Conservation (phyloP, 2,329 filamentous ascomycete genomes). For the Xylaria sp. region DNA sequence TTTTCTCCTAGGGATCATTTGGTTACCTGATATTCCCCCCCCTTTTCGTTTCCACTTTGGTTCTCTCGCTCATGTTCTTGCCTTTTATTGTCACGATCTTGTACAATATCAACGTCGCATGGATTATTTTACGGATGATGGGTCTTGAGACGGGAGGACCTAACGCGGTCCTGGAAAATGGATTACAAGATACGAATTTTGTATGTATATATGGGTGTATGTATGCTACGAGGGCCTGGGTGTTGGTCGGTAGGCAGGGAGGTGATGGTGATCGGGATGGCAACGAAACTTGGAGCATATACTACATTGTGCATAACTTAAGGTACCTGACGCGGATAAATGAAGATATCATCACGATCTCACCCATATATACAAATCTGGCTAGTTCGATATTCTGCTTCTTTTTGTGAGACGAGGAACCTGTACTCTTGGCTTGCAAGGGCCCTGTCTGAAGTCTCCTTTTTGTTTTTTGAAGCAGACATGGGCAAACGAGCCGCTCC, state of each 20-base stretch:
- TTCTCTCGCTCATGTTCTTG: slow-evolving; percentile 16
- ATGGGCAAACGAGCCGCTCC: not conserved
- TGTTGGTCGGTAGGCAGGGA: slow-evolving; percentile 9
- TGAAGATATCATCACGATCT: slow-evolving; percentile 28
- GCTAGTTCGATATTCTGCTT: not conserved
- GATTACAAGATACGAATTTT: slow-evolving; percentile 33
- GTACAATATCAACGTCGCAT: slow-evolving; percentile 36
- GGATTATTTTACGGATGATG: slow-evolving; percentile 36
- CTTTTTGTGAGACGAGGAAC: not conserved
- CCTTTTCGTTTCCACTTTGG: slow-evolving; percentile 6
- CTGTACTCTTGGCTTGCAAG: not conserved
- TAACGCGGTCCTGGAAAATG: slow-evolving; percentile 27
- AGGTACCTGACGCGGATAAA: slow-evolving; percentile 21
- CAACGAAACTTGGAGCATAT: slow-evolving; percentile 29
- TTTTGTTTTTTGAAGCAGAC: not conserved
- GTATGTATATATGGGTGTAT: slow-evolving; percentile 28
- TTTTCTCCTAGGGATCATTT: slow-evolving; percentile 8
- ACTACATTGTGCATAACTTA: slow-evolving; percentile 25
- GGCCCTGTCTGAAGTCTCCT: too few species aligned
- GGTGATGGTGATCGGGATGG: slow-evolving; percentile 20
- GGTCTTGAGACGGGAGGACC: slow-evolving; percentile 26
- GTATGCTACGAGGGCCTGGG: slow-evolving; percentile 22
- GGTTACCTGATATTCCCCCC: slow-evolving; percentile 22
- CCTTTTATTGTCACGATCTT: slow-evolving; percentile 28
- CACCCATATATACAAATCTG: not conserved